phyloP scores from a whole-genome alignment of 169 alveolate species.

The Plasmodium fragile region DNA sequence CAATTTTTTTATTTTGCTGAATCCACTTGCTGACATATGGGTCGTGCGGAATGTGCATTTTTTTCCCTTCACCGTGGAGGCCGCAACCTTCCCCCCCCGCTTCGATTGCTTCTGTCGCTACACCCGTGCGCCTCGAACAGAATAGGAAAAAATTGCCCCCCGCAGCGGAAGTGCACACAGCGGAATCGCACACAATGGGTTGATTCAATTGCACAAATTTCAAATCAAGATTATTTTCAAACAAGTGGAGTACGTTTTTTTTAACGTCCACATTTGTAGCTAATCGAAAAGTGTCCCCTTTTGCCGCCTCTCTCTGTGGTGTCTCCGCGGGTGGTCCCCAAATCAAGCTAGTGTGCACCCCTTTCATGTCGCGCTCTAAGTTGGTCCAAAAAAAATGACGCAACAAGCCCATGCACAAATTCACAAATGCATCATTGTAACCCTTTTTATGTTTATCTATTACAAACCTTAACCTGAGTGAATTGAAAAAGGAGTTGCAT shows the following conservation, averaged over 20 bases:
- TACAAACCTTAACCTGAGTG: conserved; percentile 30
- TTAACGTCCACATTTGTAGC: conserved; percentile 3
- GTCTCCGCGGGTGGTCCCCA: neutral
- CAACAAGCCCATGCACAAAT: conserved; percentile 15
- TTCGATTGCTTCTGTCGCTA: neutral
- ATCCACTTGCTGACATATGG: conserved; percentile 5
- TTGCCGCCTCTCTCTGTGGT: neutral
- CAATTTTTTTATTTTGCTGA: conserved; percentile 14
- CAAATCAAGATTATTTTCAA: conserved; percentile 16
- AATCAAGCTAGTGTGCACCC: neutral
- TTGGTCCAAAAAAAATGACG: conserved; percentile 7
- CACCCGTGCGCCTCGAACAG: conserved; percentile 4
- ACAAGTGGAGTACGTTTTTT: conserved; percentile 1
- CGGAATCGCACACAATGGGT: neutral
- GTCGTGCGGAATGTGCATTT: neutral
- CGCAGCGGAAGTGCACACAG: neutral
- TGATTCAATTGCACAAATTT: conserved; percentile 1
- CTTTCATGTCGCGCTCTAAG: neutral
- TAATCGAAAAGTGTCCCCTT: neutral
- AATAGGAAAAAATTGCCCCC: neutral
- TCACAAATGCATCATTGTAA: conserved; percentile 3
- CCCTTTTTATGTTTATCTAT: conserved; percentile 30
- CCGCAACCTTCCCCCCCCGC: neutral
- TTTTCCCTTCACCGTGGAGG: neutral
- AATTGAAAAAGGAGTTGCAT: conserved; percentile 13